A percentile compares a stretch with the other conserved stretches of the same genome.
These are phyloP conservation scores for Pythium sukuiense DNA, from an alignment of 352 stramenopile genomes.

Conservation along the genomic window DNA sequence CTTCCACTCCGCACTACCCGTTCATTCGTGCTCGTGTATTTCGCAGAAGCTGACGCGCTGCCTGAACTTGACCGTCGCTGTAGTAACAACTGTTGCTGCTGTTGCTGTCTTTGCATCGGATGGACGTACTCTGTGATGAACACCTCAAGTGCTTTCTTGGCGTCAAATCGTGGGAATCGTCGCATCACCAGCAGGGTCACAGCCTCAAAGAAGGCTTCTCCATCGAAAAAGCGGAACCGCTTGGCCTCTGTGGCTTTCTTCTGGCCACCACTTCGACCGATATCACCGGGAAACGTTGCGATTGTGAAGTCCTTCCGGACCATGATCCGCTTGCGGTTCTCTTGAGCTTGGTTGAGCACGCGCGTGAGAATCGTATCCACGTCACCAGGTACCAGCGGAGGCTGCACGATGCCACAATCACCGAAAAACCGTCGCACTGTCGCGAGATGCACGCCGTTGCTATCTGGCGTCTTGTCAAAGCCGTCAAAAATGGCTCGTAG, in stretches of 20 bases:
- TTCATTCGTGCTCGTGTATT: background rate
- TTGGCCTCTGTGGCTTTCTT: constrained; percentile 33
- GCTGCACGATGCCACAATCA: constrained; percentile 59
- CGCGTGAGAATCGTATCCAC: constrained; percentile 69
- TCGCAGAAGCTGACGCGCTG: background rate
- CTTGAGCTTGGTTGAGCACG: constrained; percentile 54
- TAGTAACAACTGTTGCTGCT: constrained; percentile 10
- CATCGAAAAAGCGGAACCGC: constrained; percentile 64
- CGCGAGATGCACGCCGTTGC: constrained; percentile 59
- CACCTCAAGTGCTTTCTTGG: constrained; percentile 51
- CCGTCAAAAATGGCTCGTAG: constrained; percentile 46
- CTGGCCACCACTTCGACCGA: constrained; percentile 8
- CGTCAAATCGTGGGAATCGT: constrained; percentile 54
- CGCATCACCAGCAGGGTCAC: constrained; percentile 65
- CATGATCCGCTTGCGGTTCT: constrained; percentile 48
- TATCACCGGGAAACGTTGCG: constrained; percentile 13
- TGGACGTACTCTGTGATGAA: constrained; percentile 54
- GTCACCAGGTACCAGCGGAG: constrained; percentile 51
- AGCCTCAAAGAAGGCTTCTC: constrained; percentile 70
- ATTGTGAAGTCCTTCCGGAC: constrained; percentile 55
- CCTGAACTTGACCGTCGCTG: constrained; percentile 17
- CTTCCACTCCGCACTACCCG: constrained; percentile 14
- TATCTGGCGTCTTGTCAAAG: constrained; percentile 48
- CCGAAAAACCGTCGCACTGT: constrained; percentile 65
- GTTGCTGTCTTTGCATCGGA: constrained; percentile 37